phyloP scores from a whole-genome alignment of 805 yeast genomes.

The Osmozyma mogii region DNA sequence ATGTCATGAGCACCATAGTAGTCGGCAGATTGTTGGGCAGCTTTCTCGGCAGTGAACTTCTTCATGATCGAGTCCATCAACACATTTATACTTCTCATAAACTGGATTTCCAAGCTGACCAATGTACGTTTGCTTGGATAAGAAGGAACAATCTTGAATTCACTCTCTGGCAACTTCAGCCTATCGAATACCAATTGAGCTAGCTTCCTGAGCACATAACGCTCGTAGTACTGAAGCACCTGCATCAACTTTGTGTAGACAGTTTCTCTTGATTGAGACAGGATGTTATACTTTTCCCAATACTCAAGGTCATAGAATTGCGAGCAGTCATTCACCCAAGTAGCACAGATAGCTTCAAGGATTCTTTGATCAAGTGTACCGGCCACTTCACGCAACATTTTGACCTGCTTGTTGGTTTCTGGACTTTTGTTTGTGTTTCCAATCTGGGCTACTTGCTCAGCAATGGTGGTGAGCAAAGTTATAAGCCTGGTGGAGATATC shows the following conservation, averaged over 20 bases:
- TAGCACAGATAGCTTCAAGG: slow-evolving; percentile 34
- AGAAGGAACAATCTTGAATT: slow-evolving; percentile 24
- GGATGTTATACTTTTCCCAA: slow-evolving; percentile 32
- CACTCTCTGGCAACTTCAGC: slow-evolving; percentile 11
- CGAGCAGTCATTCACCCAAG: slow-evolving; percentile 39
- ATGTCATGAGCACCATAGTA: slow-evolving; percentile 9
- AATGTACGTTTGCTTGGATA: slow-evolving; percentile 33
- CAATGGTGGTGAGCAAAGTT: slow-evolving; percentile 22
- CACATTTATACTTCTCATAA: slow-evolving; percentile 35
- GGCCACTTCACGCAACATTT: slow-evolving; percentile 25
- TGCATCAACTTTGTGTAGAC: slow-evolving; percentile 28
- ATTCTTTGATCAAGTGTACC: slow-evolving; percentile 28
- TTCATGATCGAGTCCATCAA: slow-evolving; percentile 35
- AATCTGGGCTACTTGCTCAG: slow-evolving; percentile 21
- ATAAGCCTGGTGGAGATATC: slow-evolving; percentile 21
- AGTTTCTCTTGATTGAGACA: slow-evolving; percentile 15
- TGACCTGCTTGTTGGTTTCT: slow-evolving; percentile 31
- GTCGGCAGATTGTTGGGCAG: slow-evolving; percentile 6
- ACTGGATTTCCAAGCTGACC: slow-evolving; percentile 37
- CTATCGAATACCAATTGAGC: slow-evolving; percentile 18
- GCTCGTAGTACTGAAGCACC: slow-evolving; percentile 29
- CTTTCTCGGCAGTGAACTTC: slow-evolving; percentile 18
- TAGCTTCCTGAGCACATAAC: slow-evolving; percentile 25
- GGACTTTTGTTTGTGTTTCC: slow-evolving; percentile 25
- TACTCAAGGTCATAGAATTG: slow-evolving; percentile 37